A percentile compares a stretch with the other conserved stretches of the same genome.
phyloP scores from a whole-genome alignment of 768 basidiomycete genomes.

The Boletales sp. region DNA sequence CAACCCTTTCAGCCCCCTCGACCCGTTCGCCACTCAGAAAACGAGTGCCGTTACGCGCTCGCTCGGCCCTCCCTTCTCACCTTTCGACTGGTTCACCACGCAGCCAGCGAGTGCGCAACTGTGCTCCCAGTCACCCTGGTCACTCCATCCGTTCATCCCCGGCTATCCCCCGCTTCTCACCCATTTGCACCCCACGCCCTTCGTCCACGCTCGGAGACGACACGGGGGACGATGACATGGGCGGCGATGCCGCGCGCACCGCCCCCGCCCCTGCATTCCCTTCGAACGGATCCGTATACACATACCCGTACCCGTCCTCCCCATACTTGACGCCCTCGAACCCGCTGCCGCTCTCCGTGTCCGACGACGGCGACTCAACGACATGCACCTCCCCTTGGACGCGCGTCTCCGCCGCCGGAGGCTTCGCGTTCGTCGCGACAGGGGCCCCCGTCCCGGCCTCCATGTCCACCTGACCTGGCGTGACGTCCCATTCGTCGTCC shows the following conservation, averaged over 20 bases:
- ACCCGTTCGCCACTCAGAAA: too few relatives aligned
- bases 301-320: slow-evolving; percentile 10
- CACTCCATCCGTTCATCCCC: too few relatives aligned
- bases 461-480: slow-evolving; percentile 16
- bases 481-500: slow-evolving; percentile 46
- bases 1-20: too few relatives aligned
- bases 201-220: slow-evolving; percentile 12
- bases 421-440: too few relatives aligned
- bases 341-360: slow-evolving; percentile 10
- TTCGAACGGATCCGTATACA: slow-evolving; percentile 16
- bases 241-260: slow-evolving; percentile 15
- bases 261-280: slow-evolving; percentile 5
- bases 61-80: too few relatives aligned
- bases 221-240: slow-evolving; percentile 26
- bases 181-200: not conserved
- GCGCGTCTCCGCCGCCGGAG: not conserved
- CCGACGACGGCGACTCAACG: slow-evolving; percentile 28
- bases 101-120: too few relatives aligned
- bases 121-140: too few relatives aligned
- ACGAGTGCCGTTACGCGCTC: too few relatives aligned
- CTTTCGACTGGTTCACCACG: too few relatives aligned
- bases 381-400: slow-evolving; percentile 1
- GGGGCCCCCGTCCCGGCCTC: too few relatives aligned
- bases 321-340: slow-evolving; percentile 7
- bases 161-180: too few relatives aligned